Percentiles rank a stretch among this genome's conserved stretches.
Evolutionary conservation across 176 grass and related monocot genomes (phyloP).

Genomic region (Cymbopogon citratus): DNA sequence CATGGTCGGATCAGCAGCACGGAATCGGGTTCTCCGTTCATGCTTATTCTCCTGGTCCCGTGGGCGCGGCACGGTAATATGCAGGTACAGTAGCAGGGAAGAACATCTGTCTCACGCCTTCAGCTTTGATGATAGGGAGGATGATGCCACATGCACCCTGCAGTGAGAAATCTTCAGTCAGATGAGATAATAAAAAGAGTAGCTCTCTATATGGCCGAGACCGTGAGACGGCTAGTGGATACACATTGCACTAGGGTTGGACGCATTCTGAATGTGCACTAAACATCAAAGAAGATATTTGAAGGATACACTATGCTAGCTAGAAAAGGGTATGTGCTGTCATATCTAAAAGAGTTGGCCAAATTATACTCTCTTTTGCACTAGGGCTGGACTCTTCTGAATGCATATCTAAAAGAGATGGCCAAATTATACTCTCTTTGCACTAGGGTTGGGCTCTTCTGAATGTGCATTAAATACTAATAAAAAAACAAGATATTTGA

Average conservation of each 20-base stretch:
- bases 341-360: background rate
- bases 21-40: background rate
- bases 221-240: background rate
- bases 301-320: no score
- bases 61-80: slow-evolving; percentile 60
- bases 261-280: background rate
- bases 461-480: background rate
- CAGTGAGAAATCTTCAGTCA: slow-evolving; percentile 2
- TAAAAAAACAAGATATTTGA: background rate
- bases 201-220: background rate
- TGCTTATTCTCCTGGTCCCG: slow-evolving; percentile 8
- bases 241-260: background rate
- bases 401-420: background rate
- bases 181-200: background rate
- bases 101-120: slow-evolving; percentile 98
- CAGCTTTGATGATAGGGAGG: slow-evolving; percentile 94
- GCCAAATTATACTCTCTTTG: no score
- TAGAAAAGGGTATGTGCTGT: background rate
- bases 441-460: background rate
- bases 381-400: background rate
- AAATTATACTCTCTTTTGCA: no score
- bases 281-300: background rate
- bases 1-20: background rate
- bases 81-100: slow-evolving; percentile 88
- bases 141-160: slow-evolving; percentile 90